Evolutionary conservation across 371 early-diverging fungal genomes (phyloP).

Genomic region (Mortierella sp.): DNA sequence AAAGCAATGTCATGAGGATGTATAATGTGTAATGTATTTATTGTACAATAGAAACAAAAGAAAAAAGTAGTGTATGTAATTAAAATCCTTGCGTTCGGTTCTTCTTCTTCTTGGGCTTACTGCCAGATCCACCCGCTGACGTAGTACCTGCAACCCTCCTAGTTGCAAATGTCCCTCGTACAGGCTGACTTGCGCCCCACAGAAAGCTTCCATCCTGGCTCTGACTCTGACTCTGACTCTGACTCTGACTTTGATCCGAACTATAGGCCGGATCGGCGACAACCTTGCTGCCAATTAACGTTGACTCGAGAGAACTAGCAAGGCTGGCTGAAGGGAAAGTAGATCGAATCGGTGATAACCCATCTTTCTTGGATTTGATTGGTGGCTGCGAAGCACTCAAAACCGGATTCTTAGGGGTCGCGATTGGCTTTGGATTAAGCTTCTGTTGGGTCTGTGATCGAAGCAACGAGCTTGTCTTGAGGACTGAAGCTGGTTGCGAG

Average conservation of each 20-base stretch:
- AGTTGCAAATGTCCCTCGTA: conserved; percentile 35
- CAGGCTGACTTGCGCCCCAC: conserved; percentile 48
- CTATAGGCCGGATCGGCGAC: background rate
- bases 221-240: conserved; percentile 10
- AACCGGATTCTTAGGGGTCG: background rate
- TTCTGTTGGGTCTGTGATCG: background rate
- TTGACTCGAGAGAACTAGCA: background rate
- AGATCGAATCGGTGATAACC: background rate
- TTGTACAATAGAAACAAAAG: background rate
- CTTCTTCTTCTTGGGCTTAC: conserved; percentile 41
- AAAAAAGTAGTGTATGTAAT: background rate
- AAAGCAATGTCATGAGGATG: no score
- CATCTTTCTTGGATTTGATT: background rate
- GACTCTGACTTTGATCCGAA: background rate
- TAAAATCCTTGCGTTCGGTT: conserved; percentile 39
- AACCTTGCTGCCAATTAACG: background rate
- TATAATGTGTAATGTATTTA: background rate
- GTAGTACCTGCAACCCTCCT: background rate
- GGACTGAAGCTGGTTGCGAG: conserved; percentile 13
- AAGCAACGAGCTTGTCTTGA: background rate
- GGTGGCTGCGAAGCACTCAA: background rate
- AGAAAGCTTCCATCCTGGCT: background rate
- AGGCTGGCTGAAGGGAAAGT: background rate
- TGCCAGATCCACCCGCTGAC: background rate
- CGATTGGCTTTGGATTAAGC: background rate